Evolutionary conservation across 2,329 filamentous ascomycete genomes (phyloP), one percentile per base, ranked within the genome.

Genomic region (Fusarium brevicatenulatum): DNA sequence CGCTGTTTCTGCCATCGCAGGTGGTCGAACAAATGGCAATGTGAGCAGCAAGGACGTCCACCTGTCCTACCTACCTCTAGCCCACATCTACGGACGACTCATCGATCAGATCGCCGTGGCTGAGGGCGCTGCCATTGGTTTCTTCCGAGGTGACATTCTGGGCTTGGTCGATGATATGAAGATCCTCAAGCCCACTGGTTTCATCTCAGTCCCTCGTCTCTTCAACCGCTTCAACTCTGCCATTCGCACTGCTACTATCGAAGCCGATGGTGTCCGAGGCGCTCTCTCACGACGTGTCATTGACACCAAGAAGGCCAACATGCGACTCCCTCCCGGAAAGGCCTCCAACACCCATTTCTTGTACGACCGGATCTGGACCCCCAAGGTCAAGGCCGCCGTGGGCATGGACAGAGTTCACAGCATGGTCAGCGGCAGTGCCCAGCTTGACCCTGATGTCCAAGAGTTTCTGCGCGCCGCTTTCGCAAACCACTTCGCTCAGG

Each of bases 151-250:
- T 61, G 94, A 98, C 79, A 92, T 98, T 70, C 80, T 93, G 18
- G 93, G 93, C 72, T 86, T 99, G 23, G 91, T 97, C 2, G 96
- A 99, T 66, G 96, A 99, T 79, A 83, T 99, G 84, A 97, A 98
- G 85, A 81, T 94, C 43, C 86, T 99, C 63, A 90, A 91, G 66
- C 96, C 96, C 0, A 96, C 92, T 18, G 88, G 88, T 16, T 94
- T 99, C 81, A 91, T 92, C 76, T 97, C 94, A 21, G 96, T 99
- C 4, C 96, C 96, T 1, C 91, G 96, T 71, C 88, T 99, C 16
- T 98, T 91, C 86, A 98, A 97, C 82, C 91, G 94, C 57, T 97
- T 98, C 82, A 94, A 93, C 74, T 90, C 91, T 64, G 95, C 92
- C 36, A 93, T 99, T 77, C 93, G 93, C 76, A 88, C 91, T 4